phyloP scores from a whole-genome alignment of 163 green algal species.

The Prototheca wickerhamii region DNA sequence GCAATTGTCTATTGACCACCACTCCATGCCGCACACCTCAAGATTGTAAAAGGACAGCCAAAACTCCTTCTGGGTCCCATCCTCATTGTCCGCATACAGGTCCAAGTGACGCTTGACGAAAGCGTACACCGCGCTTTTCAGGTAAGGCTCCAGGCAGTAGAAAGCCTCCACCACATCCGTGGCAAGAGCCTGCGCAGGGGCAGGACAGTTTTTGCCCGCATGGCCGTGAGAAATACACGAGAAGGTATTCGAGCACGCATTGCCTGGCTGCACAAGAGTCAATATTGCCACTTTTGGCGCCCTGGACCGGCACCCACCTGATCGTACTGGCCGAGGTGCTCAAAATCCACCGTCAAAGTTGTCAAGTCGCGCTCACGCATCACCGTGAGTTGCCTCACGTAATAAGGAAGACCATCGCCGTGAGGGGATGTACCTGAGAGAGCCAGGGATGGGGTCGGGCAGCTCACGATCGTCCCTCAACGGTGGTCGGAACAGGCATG shows the following conservation, averaged over 20 bases:
- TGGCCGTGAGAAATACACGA: not conserved
- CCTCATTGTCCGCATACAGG: conserved; percentile 39
- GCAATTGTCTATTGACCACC: not conserved
- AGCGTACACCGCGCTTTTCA: conserved; percentile 64
- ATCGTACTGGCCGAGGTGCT: conserved; percentile 61
- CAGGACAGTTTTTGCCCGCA: not conserved
- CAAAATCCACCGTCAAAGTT: conserved; percentile 67
- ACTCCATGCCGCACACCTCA: not conserved
- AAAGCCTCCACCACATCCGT: conserved; percentile 51
- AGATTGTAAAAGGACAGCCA: conserved; percentile 75
- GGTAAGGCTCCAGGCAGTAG: conserved; percentile 68
- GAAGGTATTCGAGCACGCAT: not conserved
- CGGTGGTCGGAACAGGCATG: no score
- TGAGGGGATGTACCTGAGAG: not conserved
- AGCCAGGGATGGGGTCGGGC: not conserved
- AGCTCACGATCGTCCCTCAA: not conserved
- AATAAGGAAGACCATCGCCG: conserved; percentile 2
- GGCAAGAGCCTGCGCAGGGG: conserved; percentile 26
- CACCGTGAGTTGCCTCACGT: conserved; percentile 31
- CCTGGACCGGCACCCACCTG: conserved; percentile 24
- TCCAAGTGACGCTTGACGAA: conserved; percentile 60
- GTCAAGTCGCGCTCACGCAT: conserved; percentile 46
- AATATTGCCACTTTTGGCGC: no score
- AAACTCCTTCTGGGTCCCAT: conserved; percentile 67
- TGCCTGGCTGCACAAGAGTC: not conserved